A percentile compares a stretch with the other conserved stretches of the same genome.
Evolutionary conservation across 2,329 filamentous ascomycete genomes (phyloP).

Genomic region (Pyrenochaeta sp.): DNA sequence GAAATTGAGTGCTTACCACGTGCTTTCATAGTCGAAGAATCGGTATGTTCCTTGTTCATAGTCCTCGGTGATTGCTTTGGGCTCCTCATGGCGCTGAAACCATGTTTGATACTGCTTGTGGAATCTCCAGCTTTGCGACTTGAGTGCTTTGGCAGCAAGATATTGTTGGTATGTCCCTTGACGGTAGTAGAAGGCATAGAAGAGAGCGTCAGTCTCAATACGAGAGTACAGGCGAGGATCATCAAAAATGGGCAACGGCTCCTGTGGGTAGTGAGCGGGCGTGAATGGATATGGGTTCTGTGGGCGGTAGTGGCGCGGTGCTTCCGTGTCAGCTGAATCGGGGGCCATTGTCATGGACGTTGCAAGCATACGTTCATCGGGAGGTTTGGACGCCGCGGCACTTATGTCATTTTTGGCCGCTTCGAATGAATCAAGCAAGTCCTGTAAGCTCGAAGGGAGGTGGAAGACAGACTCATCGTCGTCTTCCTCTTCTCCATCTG

Average conservation of each 20-base stretch:
- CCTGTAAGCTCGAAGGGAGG: slow-evolving; percentile 84
- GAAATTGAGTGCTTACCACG: slow-evolving; percentile 69
- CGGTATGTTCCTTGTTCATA: slow-evolving; percentile 98
- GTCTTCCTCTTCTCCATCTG: slow-evolving; percentile 64
- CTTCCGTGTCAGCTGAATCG: slow-evolving; percentile 79
- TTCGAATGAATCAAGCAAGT: slow-evolving; percentile 91
- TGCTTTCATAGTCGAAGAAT: slow-evolving; percentile 99
- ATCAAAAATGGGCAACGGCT: slow-evolving; percentile 89
- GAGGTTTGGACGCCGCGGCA: slow-evolving; percentile 65
- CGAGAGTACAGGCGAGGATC: slow-evolving; percentile 86
- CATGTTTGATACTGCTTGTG: slow-evolving; percentile 99
- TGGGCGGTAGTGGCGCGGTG: slow-evolving; percentile 83
- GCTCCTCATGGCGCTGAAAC: slow-evolving; percentile 98
- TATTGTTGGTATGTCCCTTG: slow-evolving; percentile 97
- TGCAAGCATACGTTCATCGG: slow-evolving; percentile 75
- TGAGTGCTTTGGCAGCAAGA: slow-evolving; percentile 92
- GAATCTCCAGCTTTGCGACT: slow-evolving; percentile 98
- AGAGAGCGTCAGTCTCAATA: slow-evolving; percentile 94
- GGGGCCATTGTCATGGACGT: slow-evolving; percentile 77
- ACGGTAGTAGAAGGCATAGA: slow-evolving; percentile 99
- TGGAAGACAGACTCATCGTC: slow-evolving; percentile 88
- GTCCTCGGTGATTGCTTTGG: slow-evolving; percentile 97
- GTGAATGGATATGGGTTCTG: slow-evolving; percentile 78
- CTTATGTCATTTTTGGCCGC: slow-evolving; percentile 74
- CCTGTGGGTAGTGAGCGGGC: slow-evolving; percentile 86